Conservation (phyloP, 108 stramenopile genomes). For the Hondaea fermentalgiana region DNA sequence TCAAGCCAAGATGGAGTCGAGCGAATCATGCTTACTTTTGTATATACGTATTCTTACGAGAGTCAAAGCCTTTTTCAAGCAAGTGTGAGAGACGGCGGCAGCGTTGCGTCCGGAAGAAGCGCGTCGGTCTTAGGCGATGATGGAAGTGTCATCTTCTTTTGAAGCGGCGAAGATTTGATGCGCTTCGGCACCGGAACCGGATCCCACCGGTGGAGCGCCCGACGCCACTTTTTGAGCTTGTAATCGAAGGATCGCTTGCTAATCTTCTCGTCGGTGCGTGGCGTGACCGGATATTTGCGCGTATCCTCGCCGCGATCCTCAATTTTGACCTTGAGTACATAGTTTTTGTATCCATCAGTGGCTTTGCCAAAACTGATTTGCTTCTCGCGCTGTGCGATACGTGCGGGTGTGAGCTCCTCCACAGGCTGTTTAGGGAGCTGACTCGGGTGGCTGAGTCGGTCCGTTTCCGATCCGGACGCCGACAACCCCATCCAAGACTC, state of each 20-base stretch:
- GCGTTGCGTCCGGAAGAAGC: too few relatives aligned
- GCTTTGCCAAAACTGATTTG: not conserved
- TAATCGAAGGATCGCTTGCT: not conserved
- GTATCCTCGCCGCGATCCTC: not conserved
- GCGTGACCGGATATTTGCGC: not conserved
- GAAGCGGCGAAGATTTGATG: not conserved
- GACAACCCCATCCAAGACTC: not conserved
- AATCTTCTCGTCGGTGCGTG: not conserved
- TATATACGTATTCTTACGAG: too few relatives aligned
- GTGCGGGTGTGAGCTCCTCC: not conserved
- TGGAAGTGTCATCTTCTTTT: not conserved
- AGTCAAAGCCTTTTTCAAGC: too few relatives aligned
- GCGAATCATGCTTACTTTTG: not conserved
- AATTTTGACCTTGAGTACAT: not conserved
- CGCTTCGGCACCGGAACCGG: not conserved
- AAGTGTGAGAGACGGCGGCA: too few relatives aligned
- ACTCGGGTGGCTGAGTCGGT: not conserved
- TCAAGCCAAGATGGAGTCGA: not conserved
- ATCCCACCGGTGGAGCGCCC: conserved; percentile 1
- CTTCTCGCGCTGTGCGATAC: not conserved
- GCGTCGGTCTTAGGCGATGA: not conserved
- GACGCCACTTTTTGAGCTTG: not conserved
- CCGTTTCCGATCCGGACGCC: not conserved
- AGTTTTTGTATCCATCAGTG: conserved; percentile 1
- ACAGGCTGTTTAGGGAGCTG: not conserved